Percentiles rank a stretch among this genome's conserved stretches.
Evolutionary conservation across 2,329 filamentous ascomycete species (phyloP).

Genomic region (Alternaria triticimaculans): DNA sequence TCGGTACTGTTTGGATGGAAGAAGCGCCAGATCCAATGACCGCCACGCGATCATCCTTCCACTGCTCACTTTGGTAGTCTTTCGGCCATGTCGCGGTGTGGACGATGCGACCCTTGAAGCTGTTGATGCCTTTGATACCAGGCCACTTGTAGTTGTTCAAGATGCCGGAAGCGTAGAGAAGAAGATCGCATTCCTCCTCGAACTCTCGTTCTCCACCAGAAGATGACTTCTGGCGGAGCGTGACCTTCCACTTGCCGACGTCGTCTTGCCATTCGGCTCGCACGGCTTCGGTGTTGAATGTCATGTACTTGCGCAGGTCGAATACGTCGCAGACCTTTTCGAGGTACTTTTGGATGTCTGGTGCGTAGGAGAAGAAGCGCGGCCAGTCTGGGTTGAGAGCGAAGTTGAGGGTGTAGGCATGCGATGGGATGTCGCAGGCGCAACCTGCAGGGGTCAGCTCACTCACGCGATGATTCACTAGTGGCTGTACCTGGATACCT

Average conservation of each 20-base stretch:
- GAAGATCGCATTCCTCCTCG: slow-evolving; percentile 53
- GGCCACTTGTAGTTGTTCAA: slow-evolving; percentile 50
- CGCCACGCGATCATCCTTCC: slow-evolving; percentile 51
- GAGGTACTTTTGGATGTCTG: slow-evolving; percentile 58
- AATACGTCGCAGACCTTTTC: slow-evolving; percentile 58
- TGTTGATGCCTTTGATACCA: slow-evolving; percentile 51
- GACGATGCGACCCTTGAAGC: slow-evolving; percentile 53
- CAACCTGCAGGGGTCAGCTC: slow-evolving; percentile 28
- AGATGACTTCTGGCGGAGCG: slow-evolving; percentile 50
- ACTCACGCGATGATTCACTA: too few species aligned
- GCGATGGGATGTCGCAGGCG: slow-evolving; percentile 56
- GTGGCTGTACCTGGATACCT: slow-evolving; percentile 38
- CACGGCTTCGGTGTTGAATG: slow-evolving; percentile 57
- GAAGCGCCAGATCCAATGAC: slow-evolving; percentile 55
- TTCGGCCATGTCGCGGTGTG: slow-evolving; percentile 57
- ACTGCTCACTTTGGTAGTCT: slow-evolving; percentile 54
- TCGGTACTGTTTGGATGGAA: slow-evolving; percentile 56
- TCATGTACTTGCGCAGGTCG: slow-evolving; percentile 60
- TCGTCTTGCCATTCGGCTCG: slow-evolving; percentile 59
- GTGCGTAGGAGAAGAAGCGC: slow-evolving; percentile 54
- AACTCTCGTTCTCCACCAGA: slow-evolving; percentile 48
- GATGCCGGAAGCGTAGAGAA: slow-evolving; percentile 55
- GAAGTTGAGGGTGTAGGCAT: slow-evolving; percentile 55
- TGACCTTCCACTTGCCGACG: slow-evolving; percentile 58
- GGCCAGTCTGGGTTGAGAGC: slow-evolving; percentile 58